Percentiles rank a stretch among this genome's conserved stretches.
Evolutionary conservation across 176 grass and related monocot species (phyloP).

Genomic region (Phragmites australis): DNA sequence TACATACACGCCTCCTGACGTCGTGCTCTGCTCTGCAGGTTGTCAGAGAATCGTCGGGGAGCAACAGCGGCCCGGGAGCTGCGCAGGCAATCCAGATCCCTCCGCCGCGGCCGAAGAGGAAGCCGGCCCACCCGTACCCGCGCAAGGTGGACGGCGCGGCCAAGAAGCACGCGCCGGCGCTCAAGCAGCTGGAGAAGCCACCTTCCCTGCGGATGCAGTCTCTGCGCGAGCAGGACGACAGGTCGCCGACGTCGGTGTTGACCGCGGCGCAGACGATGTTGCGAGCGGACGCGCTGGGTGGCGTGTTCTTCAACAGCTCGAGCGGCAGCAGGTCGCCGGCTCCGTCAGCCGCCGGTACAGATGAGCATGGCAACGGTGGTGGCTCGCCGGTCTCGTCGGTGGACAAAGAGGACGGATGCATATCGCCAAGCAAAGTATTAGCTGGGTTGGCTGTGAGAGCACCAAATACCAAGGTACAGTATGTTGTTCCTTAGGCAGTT

Average conservation of each 20-base stretch:
- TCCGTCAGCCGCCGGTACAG: slow-evolving; percentile 40
- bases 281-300: slow-evolving; percentile 3
- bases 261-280: slow-evolving; percentile 24
- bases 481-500: background rate
- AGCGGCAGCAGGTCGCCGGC: slow-evolving; percentile 44
- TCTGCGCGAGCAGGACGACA: slow-evolving; percentile 47
- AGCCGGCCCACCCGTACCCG: slow-evolving; percentile 74
- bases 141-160: slow-evolving; percentile 58
- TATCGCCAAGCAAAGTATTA: slow-evolving; percentile 12
- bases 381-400: slow-evolving; percentile 44
- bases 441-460: background rate
- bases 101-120: slow-evolving; percentile 92
- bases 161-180: slow-evolving; percentile 32
- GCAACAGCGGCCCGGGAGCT: slow-evolving; percentile 20
- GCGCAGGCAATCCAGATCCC: slow-evolving; percentile 70
- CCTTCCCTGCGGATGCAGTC: slow-evolving; percentile 35
- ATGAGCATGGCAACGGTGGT: slow-evolving; percentile 41
- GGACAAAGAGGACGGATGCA: slow-evolving; percentile 37
- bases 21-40: slow-evolving; percentile 48
- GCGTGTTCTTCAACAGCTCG: slow-evolving; percentile 14
- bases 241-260: slow-evolving; percentile 81
- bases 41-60: slow-evolving; percentile 53
- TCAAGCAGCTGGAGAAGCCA: slow-evolving; percentile 54
- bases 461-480: slow-evolving; percentile 41
- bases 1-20: slow-evolving; percentile 3